Evolutionary conservation across 73 alveolate genomes (phyloP), one percentile per base, ranked within the genome.

Genomic region (Effrenium voratum): DNA sequence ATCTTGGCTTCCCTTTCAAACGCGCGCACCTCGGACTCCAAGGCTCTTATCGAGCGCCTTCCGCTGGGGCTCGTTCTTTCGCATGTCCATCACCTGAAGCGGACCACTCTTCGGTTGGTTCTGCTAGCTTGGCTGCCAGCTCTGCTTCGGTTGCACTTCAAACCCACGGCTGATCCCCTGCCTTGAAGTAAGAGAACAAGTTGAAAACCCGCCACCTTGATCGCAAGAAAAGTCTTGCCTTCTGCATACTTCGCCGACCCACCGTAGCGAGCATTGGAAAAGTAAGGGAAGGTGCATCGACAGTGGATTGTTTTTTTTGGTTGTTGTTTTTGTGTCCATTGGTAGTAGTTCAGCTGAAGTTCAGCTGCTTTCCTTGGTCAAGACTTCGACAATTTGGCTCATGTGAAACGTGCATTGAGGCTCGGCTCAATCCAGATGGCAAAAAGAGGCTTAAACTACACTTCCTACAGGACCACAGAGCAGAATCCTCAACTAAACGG

Each of bases 81-180:
- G 72, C 97, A 90, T 90, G 86, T 70, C 97, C 97, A 90, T 90
- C 76, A 90, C 97, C 97, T 90, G 40, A 49, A 43, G 32, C 2
- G 59, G 28, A 30, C 50, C 92, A 12, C 47, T 73, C n/a, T 34
- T 73, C 36, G 75, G 32, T 15, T 15, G 22, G 77, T 66, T 1
- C 15, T 40, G 43, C 26, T 8, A 8, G 63, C 63, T 12, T 12
- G 19, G 26, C 8, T 52, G 26, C 19, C 19, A 12, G 26, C 19
- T 52, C 63, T 52, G 8, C 19, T 52, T 52, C 19, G 63, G 63
- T 8, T 8, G 8, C 19, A 19, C 8, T 19, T 19, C 26, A 52
- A 8, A 52, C 26, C 26, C 8, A 52, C 8, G 26, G 63, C 63
- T 52, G 63, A 8, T 8, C 8, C 63, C 8, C 26, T 52, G 63